phyloP scores from a whole-genome alignment of 139 green algal genomes.

The Chlorella ohadii region DNA sequence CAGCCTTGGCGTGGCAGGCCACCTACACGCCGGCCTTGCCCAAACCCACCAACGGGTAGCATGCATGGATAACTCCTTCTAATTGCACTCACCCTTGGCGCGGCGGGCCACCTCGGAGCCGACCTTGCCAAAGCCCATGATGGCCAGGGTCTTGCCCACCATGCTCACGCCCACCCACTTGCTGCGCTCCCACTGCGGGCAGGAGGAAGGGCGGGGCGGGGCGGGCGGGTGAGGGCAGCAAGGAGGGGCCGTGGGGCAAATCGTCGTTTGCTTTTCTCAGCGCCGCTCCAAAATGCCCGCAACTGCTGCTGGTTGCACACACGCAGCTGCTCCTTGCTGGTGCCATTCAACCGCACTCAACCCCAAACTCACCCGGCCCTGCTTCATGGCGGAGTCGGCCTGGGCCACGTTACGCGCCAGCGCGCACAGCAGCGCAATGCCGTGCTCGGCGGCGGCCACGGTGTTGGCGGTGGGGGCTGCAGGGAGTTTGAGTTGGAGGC shows the following conservation, averaged over 20 bases:
- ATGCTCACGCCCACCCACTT: constrained; percentile 89
- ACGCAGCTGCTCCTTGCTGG: too few relatives aligned
- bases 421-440: constrained; percentile 92
- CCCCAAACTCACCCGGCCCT: constrained; percentile 53
- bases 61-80: too few relatives aligned
- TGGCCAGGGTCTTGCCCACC: constrained; percentile 91
- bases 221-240: too few relatives aligned
- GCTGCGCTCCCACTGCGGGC: constrained; percentile 82
- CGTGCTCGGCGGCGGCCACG: constrained; percentile 95
- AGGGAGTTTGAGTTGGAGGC: too few relatives aligned
- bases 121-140: constrained; percentile 98
- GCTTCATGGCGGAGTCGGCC: constrained; percentile 92
- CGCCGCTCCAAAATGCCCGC: too few relatives aligned
- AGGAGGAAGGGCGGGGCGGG: neutral
- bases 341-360: too few relatives aligned
- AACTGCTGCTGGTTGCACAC: too few relatives aligned
- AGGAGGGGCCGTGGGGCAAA: too few relatives aligned
- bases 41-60: too few relatives aligned
- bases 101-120: constrained; percentile 91
- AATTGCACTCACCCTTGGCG: constrained; percentile 70
- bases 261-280: too few relatives aligned
- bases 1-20: too few relatives aligned
- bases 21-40: too few relatives aligned
- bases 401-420: constrained; percentile 88
- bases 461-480: constrained; percentile 95